phyloP scores from a whole-genome alignment of 2,329 filamentous ascomycete genomes.

The Monilinia fructigena region DNA sequence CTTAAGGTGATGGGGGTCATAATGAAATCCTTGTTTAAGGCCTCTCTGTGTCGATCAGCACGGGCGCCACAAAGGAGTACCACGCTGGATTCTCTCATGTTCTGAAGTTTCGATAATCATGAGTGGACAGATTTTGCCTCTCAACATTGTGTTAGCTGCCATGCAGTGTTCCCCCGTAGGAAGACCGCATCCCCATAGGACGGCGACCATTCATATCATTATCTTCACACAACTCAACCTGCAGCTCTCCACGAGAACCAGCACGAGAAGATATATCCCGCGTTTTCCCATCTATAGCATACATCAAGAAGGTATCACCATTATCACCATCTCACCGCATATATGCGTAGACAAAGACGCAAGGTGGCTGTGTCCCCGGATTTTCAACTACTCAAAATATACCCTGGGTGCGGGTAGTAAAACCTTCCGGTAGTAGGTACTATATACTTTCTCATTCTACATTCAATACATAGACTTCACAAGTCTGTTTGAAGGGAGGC shows the following conservation, averaged over 20 bases:
- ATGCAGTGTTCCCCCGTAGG: slow-evolving; percentile 24
- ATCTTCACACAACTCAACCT: slow-evolving; percentile 21
- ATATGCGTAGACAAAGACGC: slow-evolving; percentile 10
- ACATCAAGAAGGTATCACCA: slow-evolving; percentile 15
- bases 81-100: slow-evolving; percentile 19
- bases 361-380: slow-evolving; percentile 24
- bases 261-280: slow-evolving; percentile 23
- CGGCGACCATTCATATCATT: slow-evolving; percentile 25
- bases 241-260: slow-evolving; percentile 25
- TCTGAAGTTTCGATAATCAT: slow-evolving; percentile 15
- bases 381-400: slow-evolving; percentile 15
- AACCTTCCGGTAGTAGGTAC: slow-evolving; percentile 22
- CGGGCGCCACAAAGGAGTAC: slow-evolving; percentile 24
- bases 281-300: slow-evolving; percentile 20
- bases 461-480: slow-evolving; percentile 5
- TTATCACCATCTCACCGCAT: slow-evolving; percentile 11
- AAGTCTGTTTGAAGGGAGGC: slow-evolving; percentile 10
- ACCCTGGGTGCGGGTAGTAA: slow-evolving; percentile 16
- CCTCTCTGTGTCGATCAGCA: slow-evolving; percentile 23
- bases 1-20: slow-evolving; percentile 25
- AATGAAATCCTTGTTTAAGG: slow-evolving; percentile 18
- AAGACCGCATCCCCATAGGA: slow-evolving; percentile 22
- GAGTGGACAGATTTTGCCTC: slow-evolving; percentile 18
- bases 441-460: slow-evolving; percentile 20
- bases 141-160: slow-evolving; percentile 14